phyloP scores from a whole-genome alignment of 2,329 filamentous ascomycete genomes.

The Nemania sp. region DNA sequence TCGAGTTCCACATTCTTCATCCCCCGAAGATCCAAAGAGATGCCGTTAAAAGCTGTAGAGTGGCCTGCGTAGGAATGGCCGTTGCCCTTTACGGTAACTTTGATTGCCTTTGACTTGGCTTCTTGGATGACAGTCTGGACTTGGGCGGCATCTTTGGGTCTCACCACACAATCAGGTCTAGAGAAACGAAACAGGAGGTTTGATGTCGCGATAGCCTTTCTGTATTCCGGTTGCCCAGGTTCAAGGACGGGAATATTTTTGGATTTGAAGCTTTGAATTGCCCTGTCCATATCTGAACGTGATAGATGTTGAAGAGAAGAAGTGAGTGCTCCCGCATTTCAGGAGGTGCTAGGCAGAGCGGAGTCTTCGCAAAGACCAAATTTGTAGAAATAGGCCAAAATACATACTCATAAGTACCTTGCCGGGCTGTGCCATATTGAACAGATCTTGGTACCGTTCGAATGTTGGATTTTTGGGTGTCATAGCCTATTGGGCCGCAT shows the following conservation, averaged over 20 bases:
- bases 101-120: not conserved
- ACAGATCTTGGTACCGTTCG: too few species aligned
- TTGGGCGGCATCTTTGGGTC: not conserved
- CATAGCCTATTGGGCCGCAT: too few species aligned
- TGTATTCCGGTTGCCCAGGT: constrained; percentile 1
- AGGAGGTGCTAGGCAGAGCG: too few species aligned
- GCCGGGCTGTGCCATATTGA: too few species aligned
- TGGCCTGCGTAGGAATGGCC: constrained; percentile 1
- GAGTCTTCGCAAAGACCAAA: too few species aligned
- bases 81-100: not conserved
- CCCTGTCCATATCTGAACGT: not conserved
- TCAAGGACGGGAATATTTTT: not conserved
- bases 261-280: not conserved
- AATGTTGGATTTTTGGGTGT: too few species aligned
- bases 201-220: not conserved
- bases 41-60: constrained; percentile 35
- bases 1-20: constrained; percentile 38
- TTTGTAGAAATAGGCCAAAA: too few species aligned
- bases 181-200: constrained; percentile 13
- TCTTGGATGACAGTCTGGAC: not conserved
- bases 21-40: constrained; percentile 38
- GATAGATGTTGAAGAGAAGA: too few species aligned
- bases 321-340: too few species aligned
- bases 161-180: not conserved
- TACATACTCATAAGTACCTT: too few species aligned